Evolutionary conservation across 345 rosid genomes (phyloP), one percentile per base, ranked within the genome.

Genomic region (Eutrema japonicum): DNA sequence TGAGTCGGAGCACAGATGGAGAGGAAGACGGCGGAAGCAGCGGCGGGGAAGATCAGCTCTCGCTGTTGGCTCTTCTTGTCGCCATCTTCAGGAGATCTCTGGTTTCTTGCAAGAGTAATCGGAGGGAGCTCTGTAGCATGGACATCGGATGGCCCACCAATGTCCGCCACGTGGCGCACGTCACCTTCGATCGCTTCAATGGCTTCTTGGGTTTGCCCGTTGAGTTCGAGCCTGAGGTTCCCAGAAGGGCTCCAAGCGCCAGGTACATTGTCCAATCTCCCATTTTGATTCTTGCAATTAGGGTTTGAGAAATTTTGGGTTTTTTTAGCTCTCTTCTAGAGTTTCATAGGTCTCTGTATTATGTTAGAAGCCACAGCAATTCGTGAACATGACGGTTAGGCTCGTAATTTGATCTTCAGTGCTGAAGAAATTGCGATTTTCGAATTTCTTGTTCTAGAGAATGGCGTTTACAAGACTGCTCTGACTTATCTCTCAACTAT

Each of bases 131-230:
- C 71, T 85, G 89, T 67, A 71, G 71, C 9, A 89, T 94, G 95
- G 97, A 93, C 77, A 93, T 93, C 68, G 86, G 97, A 9, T 81
- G 85, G 82, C 98, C 98, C 0, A 89, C 90, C 47, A 71, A 93
- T 70, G 91, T 91, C 13, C 82, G 94, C 5, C 98, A 93, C 64
- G 95, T 93, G 47, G 91, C 94, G 0, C 98, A 91, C 62, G 98
- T 93, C 13, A 93, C 98, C 49, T 93, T 93, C 68, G 98, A 93
- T 78, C 88, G 97, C 72, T 93, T 91, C 76, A 84, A 89, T 80
- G 98, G 98, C 32, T 93, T 93, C 81, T 80, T 87, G 73, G 98
- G 97, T 66, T 78, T 93, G 82, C 97, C 97, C 49, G 89, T 82
- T 56, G 98, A 93, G 85, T 82, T 88, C 72, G 97, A 93, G 83